Percentiles rank a stretch among this genome's conserved stretches.
Evolutionary conservation across 78 protist species (phyloP).

Genomic region (Dictyostelium capitatum): DNA sequence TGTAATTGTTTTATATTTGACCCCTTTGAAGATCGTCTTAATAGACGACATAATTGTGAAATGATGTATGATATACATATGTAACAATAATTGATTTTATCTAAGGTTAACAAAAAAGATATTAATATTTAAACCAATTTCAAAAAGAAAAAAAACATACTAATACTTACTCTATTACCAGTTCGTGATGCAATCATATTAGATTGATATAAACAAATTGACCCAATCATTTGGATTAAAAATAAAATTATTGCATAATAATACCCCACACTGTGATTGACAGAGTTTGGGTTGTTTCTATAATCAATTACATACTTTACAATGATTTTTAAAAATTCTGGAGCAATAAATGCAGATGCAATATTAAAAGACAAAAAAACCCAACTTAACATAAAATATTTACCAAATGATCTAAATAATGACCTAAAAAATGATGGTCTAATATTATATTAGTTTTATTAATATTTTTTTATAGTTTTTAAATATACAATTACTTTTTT

Average conservation of each 20-base stretch:
- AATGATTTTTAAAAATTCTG: slow-evolving; percentile 15
- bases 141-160: too few species aligned
- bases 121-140: too few species aligned
- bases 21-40: too few species aligned
- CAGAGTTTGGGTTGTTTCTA: not conserved
- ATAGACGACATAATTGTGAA: too few species aligned
- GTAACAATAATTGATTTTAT: slow-evolving; percentile 39
- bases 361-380: not conserved
- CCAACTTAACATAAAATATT: not conserved
- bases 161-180: slow-evolving; percentile 47
- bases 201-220: slow-evolving; percentile 40
- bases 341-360: slow-evolving; percentile 36
- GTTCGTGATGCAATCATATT: slow-evolving; percentile 47
- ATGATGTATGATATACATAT: slow-evolving; percentile 35
- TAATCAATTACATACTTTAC: not conserved
- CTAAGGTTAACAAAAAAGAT: not conserved
- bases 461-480: too few species aligned
- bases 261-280: slow-evolving; percentile 5
- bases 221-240: slow-evolving; percentile 22
- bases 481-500: not conserved
- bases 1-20: too few species aligned
- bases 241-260: slow-evolving; percentile 35
- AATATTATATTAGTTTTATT: too few species aligned
- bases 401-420: slow-evolving; percentile 31
- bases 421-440: slow-evolving; percentile 24